Percentiles rank a stretch among this genome's conserved stretches.
Evolutionary conservation across 2,329 filamentous ascomycete species (phyloP).

Genomic region (Diaporthe citriasiana): DNA sequence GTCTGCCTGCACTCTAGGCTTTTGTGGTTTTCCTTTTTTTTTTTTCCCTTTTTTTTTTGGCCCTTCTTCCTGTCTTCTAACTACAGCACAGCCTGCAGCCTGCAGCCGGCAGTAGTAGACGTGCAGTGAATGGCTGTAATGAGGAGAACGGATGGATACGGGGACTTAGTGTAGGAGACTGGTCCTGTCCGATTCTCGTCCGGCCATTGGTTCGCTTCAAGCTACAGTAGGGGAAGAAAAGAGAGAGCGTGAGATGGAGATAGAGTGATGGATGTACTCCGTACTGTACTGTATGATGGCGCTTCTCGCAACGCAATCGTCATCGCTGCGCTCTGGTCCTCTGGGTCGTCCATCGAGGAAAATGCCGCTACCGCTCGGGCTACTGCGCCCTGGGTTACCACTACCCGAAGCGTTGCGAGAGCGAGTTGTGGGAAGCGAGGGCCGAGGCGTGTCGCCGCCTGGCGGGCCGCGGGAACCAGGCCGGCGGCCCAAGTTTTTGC

Average conservation of each 20-base stretch:
- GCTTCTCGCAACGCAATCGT: not conserved
- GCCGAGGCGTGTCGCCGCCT: conserved; percentile 22
- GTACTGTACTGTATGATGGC: not conserved
- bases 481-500: conserved; percentile 23
- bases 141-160: not conserved
- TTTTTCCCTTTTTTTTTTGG: not conserved
- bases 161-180: too few relatives aligned
- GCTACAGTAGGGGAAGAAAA: too few relatives aligned
- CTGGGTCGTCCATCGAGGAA: not conserved
- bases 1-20: not conserved
- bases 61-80: not conserved
- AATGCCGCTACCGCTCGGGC: conserved; percentile 3
- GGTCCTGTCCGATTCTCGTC: not conserved
- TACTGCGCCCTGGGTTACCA: not conserved
- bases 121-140: not conserved
- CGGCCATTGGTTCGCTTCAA: not conserved
- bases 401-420: conserved; percentile 18
- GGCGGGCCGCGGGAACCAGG: conserved; percentile 21
- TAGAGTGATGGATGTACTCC: too few relatives aligned
- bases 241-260: too few relatives aligned
- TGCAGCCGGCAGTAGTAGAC: not conserved
- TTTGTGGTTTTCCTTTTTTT: not conserved
- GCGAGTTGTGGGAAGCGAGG: conserved; percentile 4
- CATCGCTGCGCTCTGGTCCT: conserved; percentile 3
- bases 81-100: not conserved